Evolutionary conservation across 2,329 filamentous ascomycete species (phyloP).

Genomic region (Botrytis medusae): DNA sequence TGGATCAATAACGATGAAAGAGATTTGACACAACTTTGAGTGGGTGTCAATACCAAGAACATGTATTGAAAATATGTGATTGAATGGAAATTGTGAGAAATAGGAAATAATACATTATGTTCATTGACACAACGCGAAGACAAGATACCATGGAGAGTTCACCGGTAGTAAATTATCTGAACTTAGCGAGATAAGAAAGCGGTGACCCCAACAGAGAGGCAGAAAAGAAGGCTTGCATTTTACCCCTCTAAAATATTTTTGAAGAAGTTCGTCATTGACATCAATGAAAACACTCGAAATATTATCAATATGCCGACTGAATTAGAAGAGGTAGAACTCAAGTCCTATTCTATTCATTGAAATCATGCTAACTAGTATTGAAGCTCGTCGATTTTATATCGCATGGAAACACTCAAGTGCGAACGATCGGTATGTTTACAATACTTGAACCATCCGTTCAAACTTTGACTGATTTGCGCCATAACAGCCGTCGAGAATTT

Average conservation of each 20-base stretch:
- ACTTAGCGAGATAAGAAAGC: background rate
- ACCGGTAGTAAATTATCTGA: background rate
- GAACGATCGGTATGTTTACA: slow-evolving; percentile 64
- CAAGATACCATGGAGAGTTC: background rate
- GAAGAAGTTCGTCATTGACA: slow-evolving; percentile 8
- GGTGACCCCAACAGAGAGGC: slow-evolving; percentile 1
- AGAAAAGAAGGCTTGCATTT: slow-evolving; percentile 12
- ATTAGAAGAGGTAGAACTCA: slow-evolving; percentile 65
- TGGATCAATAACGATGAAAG: background rate
- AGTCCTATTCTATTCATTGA: background rate
- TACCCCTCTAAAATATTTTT: slow-evolving; percentile 21
- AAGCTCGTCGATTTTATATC: slow-evolving; percentile 92
- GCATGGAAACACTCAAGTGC: slow-evolving; percentile 87
- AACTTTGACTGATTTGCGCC: slow-evolving; percentile 29
- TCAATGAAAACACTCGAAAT: slow-evolving; percentile 12
- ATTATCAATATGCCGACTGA: slow-evolving; percentile 64
- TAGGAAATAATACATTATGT: background rate
- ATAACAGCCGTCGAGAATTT: slow-evolving; percentile 75
- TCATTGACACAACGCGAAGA: background rate
- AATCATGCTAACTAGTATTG: slow-evolving; percentile 23
- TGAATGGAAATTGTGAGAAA: background rate
- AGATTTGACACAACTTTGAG: background rate
- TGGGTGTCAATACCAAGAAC: background rate
- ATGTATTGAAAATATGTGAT: background rate
- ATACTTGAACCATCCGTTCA: slow-evolving; percentile 2